Percentiles rank a stretch among this genome's conserved stretches.
Evolutionary conservation across 768 basidiomycete genomes (phyloP).

Genomic region (Lentinula sp.): DNA sequence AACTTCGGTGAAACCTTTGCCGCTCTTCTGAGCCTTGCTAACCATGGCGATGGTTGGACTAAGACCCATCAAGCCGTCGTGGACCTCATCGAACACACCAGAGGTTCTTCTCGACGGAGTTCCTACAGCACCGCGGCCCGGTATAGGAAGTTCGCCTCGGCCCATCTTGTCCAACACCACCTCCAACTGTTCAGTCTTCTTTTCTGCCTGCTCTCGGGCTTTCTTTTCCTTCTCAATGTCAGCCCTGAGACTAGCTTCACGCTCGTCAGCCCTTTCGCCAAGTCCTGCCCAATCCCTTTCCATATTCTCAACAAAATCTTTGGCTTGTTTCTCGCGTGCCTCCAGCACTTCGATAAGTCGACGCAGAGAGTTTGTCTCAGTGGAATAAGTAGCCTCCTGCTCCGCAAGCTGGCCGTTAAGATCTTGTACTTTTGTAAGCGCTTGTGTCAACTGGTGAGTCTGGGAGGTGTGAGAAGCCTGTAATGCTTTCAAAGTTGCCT

Average conservation of each 20-base stretch:
- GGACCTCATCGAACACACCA: slow-evolving; percentile 31
- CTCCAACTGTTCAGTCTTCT: slow-evolving; percentile 64
- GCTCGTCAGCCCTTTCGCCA: slow-evolving; percentile 59
- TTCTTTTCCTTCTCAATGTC: slow-evolving; percentile 69
- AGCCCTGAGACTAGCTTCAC: slow-evolving; percentile 61
- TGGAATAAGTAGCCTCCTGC: slow-evolving; percentile 76
- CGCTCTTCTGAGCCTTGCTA: slow-evolving; percentile 70
- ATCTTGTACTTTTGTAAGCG: slow-evolving; percentile 68
- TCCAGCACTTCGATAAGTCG: slow-evolving; percentile 83
- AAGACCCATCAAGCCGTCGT: slow-evolving; percentile 58
- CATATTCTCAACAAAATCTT: slow-evolving; percentile 73
- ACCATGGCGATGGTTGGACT: slow-evolving; percentile 89
- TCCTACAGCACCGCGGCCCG: slow-evolving; percentile 38
- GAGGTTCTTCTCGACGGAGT: slow-evolving; percentile 39
- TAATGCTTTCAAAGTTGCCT: slow-evolving; percentile 65
- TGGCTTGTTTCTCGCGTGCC: slow-evolving; percentile 79
- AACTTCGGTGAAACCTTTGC: slow-evolving; percentile 91
- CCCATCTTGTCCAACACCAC: slow-evolving; percentile 67
- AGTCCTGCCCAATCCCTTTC: slow-evolving; percentile 80
- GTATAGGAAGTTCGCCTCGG: slow-evolving; percentile 62
- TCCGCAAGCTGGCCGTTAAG: slow-evolving; percentile 76
- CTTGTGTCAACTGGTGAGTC: slow-evolving; percentile 69
- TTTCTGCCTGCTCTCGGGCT: slow-evolving; percentile 66
- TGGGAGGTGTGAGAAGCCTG: slow-evolving; percentile 70
- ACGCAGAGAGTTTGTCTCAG: slow-evolving; percentile 67